These are phyloP conservation scores for Penicillium longicatenatum DNA, from an alignment of 495 filamentous ascomycete genomes.

Conservation along the genomic window DNA sequence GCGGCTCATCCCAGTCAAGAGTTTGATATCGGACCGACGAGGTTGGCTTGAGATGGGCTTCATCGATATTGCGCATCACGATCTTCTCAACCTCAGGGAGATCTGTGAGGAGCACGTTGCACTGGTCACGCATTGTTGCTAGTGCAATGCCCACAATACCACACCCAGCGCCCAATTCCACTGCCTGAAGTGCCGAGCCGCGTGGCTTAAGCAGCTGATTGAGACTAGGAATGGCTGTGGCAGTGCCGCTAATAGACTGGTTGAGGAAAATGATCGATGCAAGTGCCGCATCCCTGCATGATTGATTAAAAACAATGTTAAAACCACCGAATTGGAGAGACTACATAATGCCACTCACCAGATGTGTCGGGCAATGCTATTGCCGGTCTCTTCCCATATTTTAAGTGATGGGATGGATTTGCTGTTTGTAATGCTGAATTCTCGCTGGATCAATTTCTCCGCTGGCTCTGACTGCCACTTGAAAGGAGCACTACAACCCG, in stretches of 20 bases:
- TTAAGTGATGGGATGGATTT: slow-evolving; percentile 23
- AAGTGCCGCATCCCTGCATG: slow-evolving; percentile 67
- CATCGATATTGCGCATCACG: slow-evolving; percentile 53
- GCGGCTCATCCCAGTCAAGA: slow-evolving; percentile 75
- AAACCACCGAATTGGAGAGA: background rate
- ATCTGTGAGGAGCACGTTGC: slow-evolving; percentile 76
- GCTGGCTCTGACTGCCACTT: slow-evolving; percentile 36
- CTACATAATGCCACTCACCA: slow-evolving; percentile 62
- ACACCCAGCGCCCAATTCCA: slow-evolving; percentile 85
- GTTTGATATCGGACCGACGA: slow-evolving; percentile 55
- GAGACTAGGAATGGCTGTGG: slow-evolving; percentile 27
- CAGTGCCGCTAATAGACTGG: slow-evolving; percentile 19
- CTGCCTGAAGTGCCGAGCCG: slow-evolving; percentile 48
- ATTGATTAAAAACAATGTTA: background rate
- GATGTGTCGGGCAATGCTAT: slow-evolving; percentile 92
- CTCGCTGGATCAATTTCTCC: slow-evolving; percentile 55
- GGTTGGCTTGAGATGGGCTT: slow-evolving; percentile 39
- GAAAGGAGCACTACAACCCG: slow-evolving; percentile 58
- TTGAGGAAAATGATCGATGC: slow-evolving; percentile 51
- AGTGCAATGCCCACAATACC: slow-evolving; percentile 81
- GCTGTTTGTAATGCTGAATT: slow-evolving; percentile 39
- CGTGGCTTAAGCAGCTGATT: slow-evolving; percentile 28
- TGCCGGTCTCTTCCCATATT: slow-evolving; percentile 89
- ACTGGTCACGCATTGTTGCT: slow-evolving; percentile 56
- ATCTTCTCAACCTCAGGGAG: slow-evolving; percentile 75